Percentiles rank a stretch among this genome's conserved stretches.
Conservation (phyloP, 768 basidiomycete species). For the Clitopilus hobsonii region DNA sequence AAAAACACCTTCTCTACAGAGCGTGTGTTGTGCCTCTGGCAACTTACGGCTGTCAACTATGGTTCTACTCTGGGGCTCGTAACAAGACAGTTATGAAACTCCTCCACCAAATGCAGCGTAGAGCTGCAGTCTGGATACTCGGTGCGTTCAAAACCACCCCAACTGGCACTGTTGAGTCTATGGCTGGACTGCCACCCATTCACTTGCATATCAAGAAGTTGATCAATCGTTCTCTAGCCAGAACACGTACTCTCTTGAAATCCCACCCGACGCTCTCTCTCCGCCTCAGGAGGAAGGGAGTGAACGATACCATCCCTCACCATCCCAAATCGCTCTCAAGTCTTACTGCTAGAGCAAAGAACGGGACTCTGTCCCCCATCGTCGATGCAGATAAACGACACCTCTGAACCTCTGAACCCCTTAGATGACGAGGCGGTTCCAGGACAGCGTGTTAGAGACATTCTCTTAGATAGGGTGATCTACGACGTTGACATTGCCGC, state of each 20-base stretch:
- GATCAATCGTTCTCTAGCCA: neutral
- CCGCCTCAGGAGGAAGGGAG: neutral
- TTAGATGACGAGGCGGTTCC: too few relatives aligned
- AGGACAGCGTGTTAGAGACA: too few relatives aligned
- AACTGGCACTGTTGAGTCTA: neutral
- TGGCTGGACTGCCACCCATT: neutral
- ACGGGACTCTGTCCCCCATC: too few relatives aligned
- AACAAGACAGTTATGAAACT: neutral
- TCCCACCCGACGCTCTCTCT: neutral
- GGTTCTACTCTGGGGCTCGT: neutral
- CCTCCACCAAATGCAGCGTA: neutral
- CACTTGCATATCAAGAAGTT: neutral
- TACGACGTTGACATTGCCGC: too few relatives aligned
- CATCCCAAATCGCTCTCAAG: too few relatives aligned
- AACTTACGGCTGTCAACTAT: neutral
- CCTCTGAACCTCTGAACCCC: too few relatives aligned
- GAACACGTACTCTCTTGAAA: neutral
- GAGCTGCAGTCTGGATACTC: neutral
- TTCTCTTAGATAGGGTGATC: too few relatives aligned
- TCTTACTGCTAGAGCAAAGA: too few relatives aligned
- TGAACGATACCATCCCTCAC: too few relatives aligned
- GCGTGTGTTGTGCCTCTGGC: neutral
- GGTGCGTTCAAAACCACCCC: neutral
- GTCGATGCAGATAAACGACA: too few relatives aligned
- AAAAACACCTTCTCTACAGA: neutral